Evolutionary conservation across 1,139 yeast genomes (phyloP), one percentile per base, ranked within the genome.

Genomic region (Debaryomyces robertsiae): DNA sequence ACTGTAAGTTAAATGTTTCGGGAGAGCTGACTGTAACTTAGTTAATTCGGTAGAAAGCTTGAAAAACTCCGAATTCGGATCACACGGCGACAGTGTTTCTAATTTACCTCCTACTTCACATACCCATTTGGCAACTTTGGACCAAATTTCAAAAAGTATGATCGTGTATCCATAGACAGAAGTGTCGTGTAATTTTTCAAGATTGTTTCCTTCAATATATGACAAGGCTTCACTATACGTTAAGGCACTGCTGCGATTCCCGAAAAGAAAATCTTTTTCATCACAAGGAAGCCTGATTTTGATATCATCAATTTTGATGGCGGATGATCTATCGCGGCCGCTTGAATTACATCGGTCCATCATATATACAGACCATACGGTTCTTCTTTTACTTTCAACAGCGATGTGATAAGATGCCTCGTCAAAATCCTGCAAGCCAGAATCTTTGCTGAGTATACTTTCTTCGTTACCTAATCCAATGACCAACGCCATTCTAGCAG

Each of bases 331-430:
- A 25, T 61, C 55, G 36, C 69, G 45, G 1, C 73, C 72, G 46
- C 69, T 62, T 9, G 70, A 60, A 35, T 62, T 67, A 46, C 73
- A 67, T 25, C 71, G 44, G 45, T 69, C 74, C 73, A 69, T 67
- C 72, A 69, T 65, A 40, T 63, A 67, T 3, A 67, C 69, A 1
- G 67, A 52, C 75, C 74, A 69, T 9, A 68, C 54, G 1, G 73
- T 66, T 37, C 74, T 49, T 29, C 72, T 40, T 46, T 64, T 61
- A 23, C 59, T 53, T 41, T 69, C 74, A 27, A 48, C 44, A 11
- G 53, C 44, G 13, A 67, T 56, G 24, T 54, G 46, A 19, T 42
- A 37, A n/a, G 50, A 43, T 3, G 38, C 16, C 13, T 45, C 47
- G 23, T 43, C 40, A 7, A 36, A 44, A 4, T 50, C 49, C 9